Evolutionary conservation across 345 rosid genomes (phyloP), one percentile per base, ranked within the genome.

Genomic region (Iberis pinnata): DNA sequence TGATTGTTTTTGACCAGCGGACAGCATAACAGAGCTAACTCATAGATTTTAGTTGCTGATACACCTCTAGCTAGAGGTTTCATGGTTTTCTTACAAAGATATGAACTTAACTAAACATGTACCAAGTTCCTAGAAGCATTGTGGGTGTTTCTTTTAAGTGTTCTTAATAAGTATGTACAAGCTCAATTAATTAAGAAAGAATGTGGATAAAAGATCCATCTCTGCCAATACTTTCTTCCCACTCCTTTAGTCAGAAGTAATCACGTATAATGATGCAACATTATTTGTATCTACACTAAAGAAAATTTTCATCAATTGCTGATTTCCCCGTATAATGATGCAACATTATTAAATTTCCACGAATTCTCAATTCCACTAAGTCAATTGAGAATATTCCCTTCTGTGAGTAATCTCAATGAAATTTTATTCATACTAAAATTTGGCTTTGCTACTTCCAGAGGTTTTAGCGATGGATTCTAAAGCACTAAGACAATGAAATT

Each of bases 101-200:
- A 26, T 37, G 19, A 37, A 12, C 67, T 44, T n/a, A n/a, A n/a
- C n/a, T 18, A 16, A 29, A 18, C 46, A 45, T 37, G 16, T 4
- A 61, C 9, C 0, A 19, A 43, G 60, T 53, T 53, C 31, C 42
- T 5, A 63, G 26, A 11, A 63, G 47, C 26, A 45, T 6, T 10
- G 33, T 37, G 22, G 12, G 2, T 36, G 32, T 9, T 53, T 26
- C 15, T 61, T 35, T 18, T 47, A 53, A n/a, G 18, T 54, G 41
- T 50, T 42, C 8, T 25, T 32, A 43, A 12, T 9, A 13, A 11
- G 13, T 24, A 16, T 16, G 18, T 12, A 33, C 12, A 12, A 2
- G 12, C 15, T 52, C 45, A 53, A 25, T 22, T 27, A 43, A 51
- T 9, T 6, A 22, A 41, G 14, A 47, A 3, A 39, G 12, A 41